Percentiles rank a stretch among this genome's conserved stretches.
These are phyloP conservation scores for Calonectria ilicicola DNA, from an alignment of 2,329 filamentous ascomycete species.

Conservation along the genomic window DNA sequence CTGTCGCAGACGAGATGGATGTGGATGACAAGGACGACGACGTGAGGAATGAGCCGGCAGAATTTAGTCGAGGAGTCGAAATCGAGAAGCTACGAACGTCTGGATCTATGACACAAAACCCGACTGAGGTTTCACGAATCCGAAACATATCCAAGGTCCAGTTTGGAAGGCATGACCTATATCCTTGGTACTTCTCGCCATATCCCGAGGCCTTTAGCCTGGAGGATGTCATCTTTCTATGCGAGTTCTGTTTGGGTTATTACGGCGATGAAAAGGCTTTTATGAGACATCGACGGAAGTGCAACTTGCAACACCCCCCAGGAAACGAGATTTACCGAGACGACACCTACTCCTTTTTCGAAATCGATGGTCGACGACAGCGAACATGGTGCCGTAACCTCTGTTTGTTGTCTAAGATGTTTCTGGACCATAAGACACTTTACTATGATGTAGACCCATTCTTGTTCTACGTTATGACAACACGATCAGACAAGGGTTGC, in stretches of 20 bases:
- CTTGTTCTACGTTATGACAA: slow-evolving; percentile 98
- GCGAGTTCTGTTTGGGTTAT: slow-evolving; percentile 96
- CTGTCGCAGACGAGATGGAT: slow-evolving; percentile 65
- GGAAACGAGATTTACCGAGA: slow-evolving; percentile 99
- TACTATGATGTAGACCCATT: slow-evolving; percentile 99
- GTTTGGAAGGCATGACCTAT: slow-evolving; percentile 91
- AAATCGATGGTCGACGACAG: slow-evolving; percentile 94
- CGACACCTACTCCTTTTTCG: slow-evolving; percentile 93
- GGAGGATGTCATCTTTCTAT: slow-evolving; percentile 92
- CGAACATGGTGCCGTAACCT: slow-evolving; percentile 97
- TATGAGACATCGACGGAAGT: slow-evolving; percentile 87
- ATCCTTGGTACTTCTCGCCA: slow-evolving; percentile 99
- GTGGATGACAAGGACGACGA: slow-evolving; percentile 63
- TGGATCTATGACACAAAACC: slow-evolving; percentile 99
- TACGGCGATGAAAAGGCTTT: slow-evolving; percentile 88
- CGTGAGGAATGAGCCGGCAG: slow-evolving; percentile 60
- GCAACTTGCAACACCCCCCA: slow-evolving; percentile 89
- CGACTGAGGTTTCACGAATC: slow-evolving; percentile 94
- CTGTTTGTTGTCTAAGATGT: slow-evolving; percentile 94
- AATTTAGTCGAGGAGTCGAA: slow-evolving; percentile 86
- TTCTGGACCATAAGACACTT: slow-evolving; percentile 96
- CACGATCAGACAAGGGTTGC: slow-evolving; percentile 87
- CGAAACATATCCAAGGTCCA: slow-evolving; percentile 94
- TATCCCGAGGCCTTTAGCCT: slow-evolving; percentile 92
- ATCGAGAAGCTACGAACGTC: slow-evolving; percentile 95